Evolutionary conservation across 768 basidiomycete species (phyloP).

Genomic region (Polyporus arcularius): DNA sequence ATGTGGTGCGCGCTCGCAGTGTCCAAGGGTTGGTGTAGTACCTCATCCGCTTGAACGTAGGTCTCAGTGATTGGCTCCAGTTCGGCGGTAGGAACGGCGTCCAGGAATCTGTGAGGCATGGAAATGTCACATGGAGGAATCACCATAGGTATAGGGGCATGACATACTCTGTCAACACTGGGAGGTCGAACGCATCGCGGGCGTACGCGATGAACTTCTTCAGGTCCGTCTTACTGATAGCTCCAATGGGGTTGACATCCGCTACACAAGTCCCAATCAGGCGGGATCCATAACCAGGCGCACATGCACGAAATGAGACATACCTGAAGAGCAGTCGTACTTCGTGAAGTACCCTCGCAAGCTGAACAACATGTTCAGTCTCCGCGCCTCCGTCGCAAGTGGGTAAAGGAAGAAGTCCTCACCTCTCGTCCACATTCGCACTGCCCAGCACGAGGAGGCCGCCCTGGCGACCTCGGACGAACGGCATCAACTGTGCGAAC

Average conservation of each 20-base stretch:
- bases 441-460: conserved; percentile 95
- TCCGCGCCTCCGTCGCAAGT: no score
- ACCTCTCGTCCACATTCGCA: conserved; percentile 98
- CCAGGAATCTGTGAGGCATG: conserved; percentile 66
- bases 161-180: conserved; percentile 72
- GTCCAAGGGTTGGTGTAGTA: conserved; percentile 28
- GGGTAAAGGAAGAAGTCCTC: background rate
- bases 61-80: conserved; percentile 93
- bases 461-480: conserved; percentile 81
- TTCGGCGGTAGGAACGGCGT: conserved; percentile 93
- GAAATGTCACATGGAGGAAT: no score
- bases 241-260: conserved; percentile 98
- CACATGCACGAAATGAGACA: conserved; percentile 7
- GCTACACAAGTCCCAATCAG: conserved; percentile 45
- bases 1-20: background rate
- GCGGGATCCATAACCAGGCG: background rate
- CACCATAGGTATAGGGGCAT: background rate
- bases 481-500: conserved; percentile 93
- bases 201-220: conserved; percentile 95
- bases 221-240: conserved; percentile 95
- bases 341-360: conserved; percentile 96
- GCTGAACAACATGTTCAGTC: conserved; percentile 39
- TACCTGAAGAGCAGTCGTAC: conserved; percentile 93
- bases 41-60: conserved; percentile 96
- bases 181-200: conserved; percentile 74